Evolutionary conservation across 371 early-diverging fungal species (phyloP), one percentile per base, ranked within the genome.

Genomic region (Mucor plumbeus): DNA sequence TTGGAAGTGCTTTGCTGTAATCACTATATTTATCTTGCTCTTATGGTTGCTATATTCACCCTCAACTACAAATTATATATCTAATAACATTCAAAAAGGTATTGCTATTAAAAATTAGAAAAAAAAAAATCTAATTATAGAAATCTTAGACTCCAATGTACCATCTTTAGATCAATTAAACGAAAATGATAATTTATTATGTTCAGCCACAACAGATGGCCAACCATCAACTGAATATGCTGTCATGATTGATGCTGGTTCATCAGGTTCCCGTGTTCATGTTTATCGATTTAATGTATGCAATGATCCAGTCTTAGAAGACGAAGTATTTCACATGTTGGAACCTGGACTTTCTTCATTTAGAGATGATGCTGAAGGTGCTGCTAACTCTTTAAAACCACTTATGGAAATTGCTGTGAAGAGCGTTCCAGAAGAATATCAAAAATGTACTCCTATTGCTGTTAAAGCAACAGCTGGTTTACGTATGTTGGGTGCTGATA

Each of bases 391-490:
- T 36, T 82, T 97, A 39, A 92, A 93, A 67, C 71, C 65, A 8
- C 77, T 97, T 39, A 66, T 97, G 80, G 76, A 91, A 6, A 73
- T 78, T 4, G 97, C 96, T 8, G 63, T 92, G 53, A 67, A 85
- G 56, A 73, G 70, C 21, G 91, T 97, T 0, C 35, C 71, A 64
- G 66, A 57, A 17, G 75, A 82, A 39, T 65, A 87, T 53, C 87
- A 89, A 36, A 62, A 75, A 33, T 95, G 95, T 77, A 96, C 96
- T 11, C 97, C 96, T 0, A 76, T 97, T 44, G 89, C 93, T 0
- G 91, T 97, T 61, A 96, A 96, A 81, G 98, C 98, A 5, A 97
- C 98, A 0, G 98, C 98, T 0, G 94, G 94, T 17, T 76, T 97
- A 62, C 83, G 98, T 61, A 68, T 93, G 63, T 79, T 95, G 65